Conservation (phyloP, 352 stramenopile genomes). For the Pythium plurisporium region DNA sequence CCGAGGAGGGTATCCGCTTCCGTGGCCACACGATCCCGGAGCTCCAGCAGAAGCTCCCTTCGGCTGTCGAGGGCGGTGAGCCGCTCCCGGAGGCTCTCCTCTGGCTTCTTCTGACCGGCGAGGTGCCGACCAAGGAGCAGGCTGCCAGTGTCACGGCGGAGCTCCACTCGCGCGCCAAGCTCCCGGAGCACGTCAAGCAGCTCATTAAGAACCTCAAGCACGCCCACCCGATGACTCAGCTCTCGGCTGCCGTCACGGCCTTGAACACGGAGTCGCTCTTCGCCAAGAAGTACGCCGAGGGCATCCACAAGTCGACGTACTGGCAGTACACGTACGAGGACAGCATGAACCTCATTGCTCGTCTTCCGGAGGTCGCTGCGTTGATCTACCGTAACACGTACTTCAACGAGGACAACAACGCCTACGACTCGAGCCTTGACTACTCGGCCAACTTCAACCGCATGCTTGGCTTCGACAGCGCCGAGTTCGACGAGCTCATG, state of each 20-base stretch:
- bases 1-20: constrained; percentile 98
- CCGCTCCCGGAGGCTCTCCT: constrained; percentile 96
- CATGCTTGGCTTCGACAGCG: constrained; percentile 97
- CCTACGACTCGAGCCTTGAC: constrained; percentile 94
- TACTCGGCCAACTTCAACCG: constrained; percentile 99
- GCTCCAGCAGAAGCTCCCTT: constrained; percentile 94
- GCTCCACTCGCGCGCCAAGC: constrained; percentile 92
- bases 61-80: constrained; percentile 91
- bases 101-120: constrained; percentile 97
- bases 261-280: constrained; percentile 96
- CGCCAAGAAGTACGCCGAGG: constrained; percentile 95
- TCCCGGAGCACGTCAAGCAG: constrained; percentile 94
- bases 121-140: constrained; percentile 97
- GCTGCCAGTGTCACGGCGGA: constrained; percentile 93
- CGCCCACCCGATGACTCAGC: constrained; percentile 99
- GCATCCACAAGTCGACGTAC: constrained; percentile 98
- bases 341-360: constrained; percentile 97
- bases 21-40: constrained; percentile 98
- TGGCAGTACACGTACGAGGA: constrained; percentile 98
- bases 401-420: constrained; percentile 93
- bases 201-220: constrained; percentile 95
- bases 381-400: constrained; percentile 99
- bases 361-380: constrained; percentile 96
- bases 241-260: constrained; percentile 92
- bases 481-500: constrained; percentile 99